phyloP scores from a whole-genome alignment of 208 protist genomes.

The Leishmania tropica region DNA sequence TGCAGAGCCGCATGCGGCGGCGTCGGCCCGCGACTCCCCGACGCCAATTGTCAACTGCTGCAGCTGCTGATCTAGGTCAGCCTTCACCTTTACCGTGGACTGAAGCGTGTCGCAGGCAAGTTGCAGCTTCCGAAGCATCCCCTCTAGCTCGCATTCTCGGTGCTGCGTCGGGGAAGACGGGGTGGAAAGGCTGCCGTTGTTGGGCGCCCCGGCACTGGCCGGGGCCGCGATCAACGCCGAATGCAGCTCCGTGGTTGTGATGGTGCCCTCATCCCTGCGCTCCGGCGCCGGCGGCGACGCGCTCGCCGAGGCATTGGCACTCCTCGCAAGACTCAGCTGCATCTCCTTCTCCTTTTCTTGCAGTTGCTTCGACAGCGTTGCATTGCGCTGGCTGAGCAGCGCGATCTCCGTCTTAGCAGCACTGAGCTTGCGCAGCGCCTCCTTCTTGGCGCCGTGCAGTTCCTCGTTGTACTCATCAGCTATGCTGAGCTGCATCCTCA shows the following conservation, averaged over 20 bases:
- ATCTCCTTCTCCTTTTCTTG: conserved; percentile 22
- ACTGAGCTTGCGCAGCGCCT: conserved; percentile 46
- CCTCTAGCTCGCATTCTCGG: conserved; percentile 5
- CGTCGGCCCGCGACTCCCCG: background rate
- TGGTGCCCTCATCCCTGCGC: conserved; percentile 13
- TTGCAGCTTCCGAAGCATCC: conserved; percentile 21
- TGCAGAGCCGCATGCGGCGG: background rate
- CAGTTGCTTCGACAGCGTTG: conserved; percentile 28
- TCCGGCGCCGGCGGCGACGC: background rate
- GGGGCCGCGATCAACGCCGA: background rate
- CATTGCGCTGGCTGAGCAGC: conserved; percentile 40
- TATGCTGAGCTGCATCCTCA: conserved; percentile 38
- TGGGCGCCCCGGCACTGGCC: too few relatives aligned
- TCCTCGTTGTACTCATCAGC: conserved; percentile 39
- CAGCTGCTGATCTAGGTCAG: conserved; percentile 18
- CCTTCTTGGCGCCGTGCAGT: conserved; percentile 51
- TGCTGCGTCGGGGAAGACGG: background rate
- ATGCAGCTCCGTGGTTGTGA: background rate
- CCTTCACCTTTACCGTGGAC: conserved; percentile 1
- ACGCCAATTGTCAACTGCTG: background rate
- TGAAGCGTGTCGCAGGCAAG: conserved; percentile 6
- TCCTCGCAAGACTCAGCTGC: conserved; percentile 6
- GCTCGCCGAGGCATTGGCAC: background rate
- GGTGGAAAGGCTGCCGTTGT: background rate
- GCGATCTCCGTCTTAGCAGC: conserved; percentile 61